Evolutionary conservation across 805 yeast species (phyloP), one percentile per base, ranked within the genome.

Genomic region (Lachancea kluyveri): DNA sequence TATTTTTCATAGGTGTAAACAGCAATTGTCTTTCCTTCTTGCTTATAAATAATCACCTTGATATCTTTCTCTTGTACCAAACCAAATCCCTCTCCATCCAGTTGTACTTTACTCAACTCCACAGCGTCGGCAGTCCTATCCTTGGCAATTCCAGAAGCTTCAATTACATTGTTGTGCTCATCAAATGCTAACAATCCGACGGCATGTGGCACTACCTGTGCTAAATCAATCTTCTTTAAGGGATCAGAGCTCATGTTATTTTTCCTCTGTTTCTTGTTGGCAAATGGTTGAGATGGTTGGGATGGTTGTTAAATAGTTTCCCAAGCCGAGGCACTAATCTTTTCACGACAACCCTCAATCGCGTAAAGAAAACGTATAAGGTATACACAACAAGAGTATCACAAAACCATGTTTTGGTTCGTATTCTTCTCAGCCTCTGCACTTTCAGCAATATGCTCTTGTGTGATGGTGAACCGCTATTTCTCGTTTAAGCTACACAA

Each of bases 121-220:
- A 35, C 37, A 15, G 56, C 45, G 23, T 56, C 59, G 14, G 35
- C 41, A 14, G 43, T 28, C 21, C 57, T 42, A 8, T 43, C 44
- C 19, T 49, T 43, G 2, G 59, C 61, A 8, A 55, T 37, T 3
- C 61, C 62, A 4, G 53, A 45, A 3, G 45, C 46, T 26, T 52
- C 50, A 10, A 57, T 43, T 11, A 57, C 33, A 26, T 56, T 53
- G 18, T 46, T 45, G 30, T 53, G 48, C 17, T 46, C 46, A 33
- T 57, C 62, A 33, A 55, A 55, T 4, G 52, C 40, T 21, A 57
- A 28, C 16, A 53, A 46, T 2, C 62, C 62, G 8, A 49, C 39
- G 3, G 50, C 48, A 17, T 48, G 41, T 8, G 57, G 52, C 16
- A 40, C 41, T 15, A 43, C 19, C 20, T 33, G 37, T 3, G 41